These are phyloP conservation scores for Limonium bicolor DNA, from an alignment of 148 eudicot species.

Conservation along the genomic window DNA sequence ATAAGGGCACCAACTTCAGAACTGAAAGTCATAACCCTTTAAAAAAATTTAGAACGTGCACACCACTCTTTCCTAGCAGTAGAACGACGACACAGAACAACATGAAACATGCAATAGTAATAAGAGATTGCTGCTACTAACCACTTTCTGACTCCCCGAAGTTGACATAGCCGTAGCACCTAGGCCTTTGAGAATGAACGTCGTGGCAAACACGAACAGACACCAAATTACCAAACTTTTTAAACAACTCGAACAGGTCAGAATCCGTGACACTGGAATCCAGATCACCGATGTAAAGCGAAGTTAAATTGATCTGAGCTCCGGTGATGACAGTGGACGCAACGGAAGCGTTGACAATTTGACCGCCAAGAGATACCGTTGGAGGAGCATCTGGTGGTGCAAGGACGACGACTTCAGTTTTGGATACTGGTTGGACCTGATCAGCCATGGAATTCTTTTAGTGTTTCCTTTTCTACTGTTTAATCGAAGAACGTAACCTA, in stretches of 20 bases:
- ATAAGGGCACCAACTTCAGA: neutral
- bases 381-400: too few relatives aligned
- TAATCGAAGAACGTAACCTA: too few relatives aligned
- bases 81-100: neutral
- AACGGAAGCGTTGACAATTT: too few relatives aligned
- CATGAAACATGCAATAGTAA: neutral
- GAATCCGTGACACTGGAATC: constrained; percentile 40
- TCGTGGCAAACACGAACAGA: constrained; percentile 69
- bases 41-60: neutral
- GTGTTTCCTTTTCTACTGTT: too few relatives aligned
- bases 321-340: too few relatives aligned
- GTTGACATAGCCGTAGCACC: constrained; percentile 72
- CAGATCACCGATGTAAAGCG: constrained; percentile 62
- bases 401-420: too few relatives aligned
- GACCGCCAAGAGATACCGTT: too few relatives aligned
- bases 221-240: constrained; percentile 45
- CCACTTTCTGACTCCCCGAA: constrained; percentile 42
- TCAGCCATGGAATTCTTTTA: too few relatives aligned
- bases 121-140: constrained; percentile 7
- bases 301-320: constrained; percentile 30
- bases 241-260: constrained; percentile 57
- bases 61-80: neutral
- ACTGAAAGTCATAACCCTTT: neutral
- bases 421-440: too few relatives aligned
- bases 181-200: constrained; percentile 28